Evolutionary conservation across 345 rosid species (phyloP), one percentile per base, ranked within the genome.

Genomic region (Erodium maritimum): DNA sequence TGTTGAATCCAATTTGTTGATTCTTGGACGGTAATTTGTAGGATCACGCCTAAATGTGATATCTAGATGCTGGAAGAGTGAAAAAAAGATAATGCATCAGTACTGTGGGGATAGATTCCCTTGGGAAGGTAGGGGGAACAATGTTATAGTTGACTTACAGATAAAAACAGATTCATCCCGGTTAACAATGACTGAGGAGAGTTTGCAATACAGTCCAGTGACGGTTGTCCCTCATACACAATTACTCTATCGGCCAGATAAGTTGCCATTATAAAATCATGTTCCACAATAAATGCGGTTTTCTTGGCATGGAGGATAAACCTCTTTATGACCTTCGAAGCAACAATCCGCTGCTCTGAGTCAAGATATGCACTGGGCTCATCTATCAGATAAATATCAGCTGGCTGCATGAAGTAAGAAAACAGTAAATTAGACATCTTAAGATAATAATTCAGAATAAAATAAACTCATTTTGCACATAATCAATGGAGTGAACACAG

Each of bases 291-390:
- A 46, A 94, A 90, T 58, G 97, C 99, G 24, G 97, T 94, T 79
- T 94, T 94, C 90, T 90, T 94, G 0, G 97, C 97, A 60, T 90
- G 97, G 58, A 94, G 93, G 62, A 94, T 94, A 69, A 90, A 94
- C 74, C 97, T 79, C 84, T 94, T 87, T 19, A 90, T 94, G 76
- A 94, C 99, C 82, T 90, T 90, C 21, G 96, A 87, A 60, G 99
- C 99, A 72, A 87, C 87, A 23, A 90, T 90, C 75, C 97, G 96
- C 78, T 90, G 99, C 90, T 94, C 99, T 2, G 99, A 94, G 61
- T 94, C 99, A 21, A 94, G 91, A 82, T 94, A 87, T 12, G 99
- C 97, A 81, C 95, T 90, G 17, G 97, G 99, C 73, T 94, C 99
- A 73, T 94, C 99, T 23, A 94, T 94, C 65, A 94, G 75, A 73